A percentile compares a stretch with the other conserved stretches of the same genome.
phyloP scores from a whole-genome alignment of 164 flowering plant genomes.

The Santalum album region DNA sequence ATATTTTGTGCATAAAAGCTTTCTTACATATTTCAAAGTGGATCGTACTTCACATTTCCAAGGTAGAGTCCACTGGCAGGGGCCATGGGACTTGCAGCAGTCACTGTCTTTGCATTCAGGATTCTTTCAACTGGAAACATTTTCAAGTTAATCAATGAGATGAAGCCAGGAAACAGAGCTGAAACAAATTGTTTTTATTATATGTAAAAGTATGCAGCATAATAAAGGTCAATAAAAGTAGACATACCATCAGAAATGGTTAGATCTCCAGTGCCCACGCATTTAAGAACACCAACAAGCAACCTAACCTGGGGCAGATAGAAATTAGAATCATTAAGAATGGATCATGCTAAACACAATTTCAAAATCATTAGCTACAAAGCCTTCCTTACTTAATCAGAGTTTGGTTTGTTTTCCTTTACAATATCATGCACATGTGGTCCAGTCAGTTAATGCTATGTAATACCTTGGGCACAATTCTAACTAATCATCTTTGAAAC shows the following conservation, averaged over 20 bases:
- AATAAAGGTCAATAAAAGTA: background rate
- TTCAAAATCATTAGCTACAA: too few species aligned
- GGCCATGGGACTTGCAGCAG: constrained; percentile 85
- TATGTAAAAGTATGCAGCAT: background rate
- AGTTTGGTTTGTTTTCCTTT: too few species aligned
- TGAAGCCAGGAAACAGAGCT: background rate
- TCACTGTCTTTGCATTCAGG: constrained; percentile 62
- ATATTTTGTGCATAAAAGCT: too few species aligned
- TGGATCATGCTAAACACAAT: too few species aligned
- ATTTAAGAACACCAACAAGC: constrained; percentile 82
- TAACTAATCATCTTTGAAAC: too few species aligned
- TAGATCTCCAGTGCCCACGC: constrained; percentile 76
- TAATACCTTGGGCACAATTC: too few species aligned
- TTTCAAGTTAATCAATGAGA: background rate
- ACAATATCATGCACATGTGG: too few species aligned
- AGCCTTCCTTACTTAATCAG: too few species aligned
- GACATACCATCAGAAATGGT: constrained; percentile 54
- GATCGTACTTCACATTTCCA: constrained; percentile 73
- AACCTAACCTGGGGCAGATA: constrained; percentile 62
- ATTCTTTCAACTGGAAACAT: constrained; percentile 70
- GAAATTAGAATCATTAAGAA: too few species aligned
- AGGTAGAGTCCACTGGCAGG: constrained; percentile 93
- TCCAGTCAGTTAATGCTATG: too few species aligned
- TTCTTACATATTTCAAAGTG: constrained; percentile 7
- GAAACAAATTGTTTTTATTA: background rate